phyloP scores from a whole-genome alignment of 208 protist species.

The Trypanosoma avium region DNA sequence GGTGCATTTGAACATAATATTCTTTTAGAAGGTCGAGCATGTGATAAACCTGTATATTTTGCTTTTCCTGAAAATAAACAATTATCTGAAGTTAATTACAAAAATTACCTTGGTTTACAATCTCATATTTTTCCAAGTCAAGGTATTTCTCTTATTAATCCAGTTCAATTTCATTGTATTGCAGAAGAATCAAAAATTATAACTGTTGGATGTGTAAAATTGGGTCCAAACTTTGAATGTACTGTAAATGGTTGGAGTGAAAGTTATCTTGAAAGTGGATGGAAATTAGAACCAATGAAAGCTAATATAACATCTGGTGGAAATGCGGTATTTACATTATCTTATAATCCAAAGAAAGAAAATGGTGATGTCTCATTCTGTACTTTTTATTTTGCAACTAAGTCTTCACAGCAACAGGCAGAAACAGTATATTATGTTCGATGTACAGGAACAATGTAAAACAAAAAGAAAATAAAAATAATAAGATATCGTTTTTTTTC shows the following conservation, averaged over 20 bases:
- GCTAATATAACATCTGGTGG: constrained; percentile 27
- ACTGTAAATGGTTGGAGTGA: constrained; percentile 49
- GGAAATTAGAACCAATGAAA: constrained; percentile 34
- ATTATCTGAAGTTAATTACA: constrained; percentile 1
- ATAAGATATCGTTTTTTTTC: not conserved
- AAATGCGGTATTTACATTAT: constrained; percentile 21
- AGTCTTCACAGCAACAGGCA: constrained; percentile 6
- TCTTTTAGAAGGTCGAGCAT: constrained; percentile 33
- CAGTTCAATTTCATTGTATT: constrained; percentile 39
- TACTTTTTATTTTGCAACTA: constrained; percentile 24
- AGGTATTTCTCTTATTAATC: constrained; percentile 27
- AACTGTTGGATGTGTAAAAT: constrained; percentile 43
- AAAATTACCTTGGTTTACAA: constrained; percentile 8
- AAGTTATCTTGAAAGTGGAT: constrained; percentile 35
- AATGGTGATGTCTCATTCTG: constrained; percentile 28
- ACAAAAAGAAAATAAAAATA: no score
- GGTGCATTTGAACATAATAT: constrained; percentile 45
- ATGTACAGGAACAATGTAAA: constrained; percentile 40
- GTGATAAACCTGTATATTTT: constrained; percentile 30
- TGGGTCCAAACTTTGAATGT: constrained; percentile 42
- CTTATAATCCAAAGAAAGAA: constrained; percentile 23
- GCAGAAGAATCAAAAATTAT: constrained; percentile 45
- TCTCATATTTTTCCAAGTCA: constrained; percentile 5
- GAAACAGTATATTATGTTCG: constrained; percentile 29
- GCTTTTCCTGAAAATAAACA: constrained; percentile 22